Evolutionary conservation across 2,329 filamentous ascomycete species (phyloP), one percentile per base, ranked within the genome.

Genomic region (Trichoderma lentiforme): DNA sequence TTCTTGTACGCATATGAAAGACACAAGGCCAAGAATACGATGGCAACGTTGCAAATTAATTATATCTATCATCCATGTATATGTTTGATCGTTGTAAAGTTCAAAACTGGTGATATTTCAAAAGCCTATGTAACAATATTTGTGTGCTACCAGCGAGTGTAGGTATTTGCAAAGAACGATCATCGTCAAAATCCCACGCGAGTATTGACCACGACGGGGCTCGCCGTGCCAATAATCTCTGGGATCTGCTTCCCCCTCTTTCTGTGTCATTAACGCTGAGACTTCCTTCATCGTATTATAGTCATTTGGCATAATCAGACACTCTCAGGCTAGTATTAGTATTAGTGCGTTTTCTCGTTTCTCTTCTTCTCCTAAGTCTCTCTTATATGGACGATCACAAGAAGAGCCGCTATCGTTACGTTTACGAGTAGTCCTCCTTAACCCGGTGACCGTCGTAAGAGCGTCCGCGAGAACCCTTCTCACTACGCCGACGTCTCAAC

Each of bases 341-440:
- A 66, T 26, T 36, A 56, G 34, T 24, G 5, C 26, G 26, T 63
- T 43, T 43, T 18, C n/a, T 15, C 24, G 1, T 30, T 60, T 15
- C 21, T 34, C n/a, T 34, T 32, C 21, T 30, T 47, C 21, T 43
- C 21, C 18, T 39, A n/a, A 6, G n/a, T 18, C 56, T 6, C 51
- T 57, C 21, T 18, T 14, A 2, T 7, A 11, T 21, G 15, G 21
- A n/a, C 34, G 6, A 28, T 47, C 12, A 64, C 11, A 47, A 43
- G 32, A 12, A 26, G 12, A 26, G 3, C 14, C 9, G 21, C 24
- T 26, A n/a, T 28, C 9, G 26, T 36, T 3, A 11, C 6, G 6
- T 43, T 63, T 84, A 90, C 60, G 86, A 84, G 78, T 92, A 93
- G 73, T 92, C 90, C 30, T 92, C 90, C 86, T 93, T 93, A 76